Conservation (phyloP, 441 rosid genomes). For the Raphanus hybrid region DNA sequence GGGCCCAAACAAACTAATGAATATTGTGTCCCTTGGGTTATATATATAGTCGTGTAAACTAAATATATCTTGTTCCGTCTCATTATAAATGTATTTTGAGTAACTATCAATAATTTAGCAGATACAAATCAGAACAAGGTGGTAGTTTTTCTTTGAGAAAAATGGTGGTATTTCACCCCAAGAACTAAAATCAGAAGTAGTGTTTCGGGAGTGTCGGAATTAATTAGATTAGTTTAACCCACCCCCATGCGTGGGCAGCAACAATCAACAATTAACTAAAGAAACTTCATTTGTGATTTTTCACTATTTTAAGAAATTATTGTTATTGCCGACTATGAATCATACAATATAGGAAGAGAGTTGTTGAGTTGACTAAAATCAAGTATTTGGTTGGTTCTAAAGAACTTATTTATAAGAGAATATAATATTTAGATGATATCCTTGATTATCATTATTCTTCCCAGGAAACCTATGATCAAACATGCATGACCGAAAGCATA, state of each 20-base stretch:
- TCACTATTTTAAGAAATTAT: neutral
- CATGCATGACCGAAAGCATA: constrained; percentile 1
- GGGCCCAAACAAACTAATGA: constrained; percentile 18
- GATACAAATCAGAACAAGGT: neutral
- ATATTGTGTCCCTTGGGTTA: constrained; percentile 26
- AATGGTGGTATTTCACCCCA: neutral
- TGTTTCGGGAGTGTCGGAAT: constrained; percentile 7
- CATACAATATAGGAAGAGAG: constrained; percentile 15
- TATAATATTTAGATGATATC: neutral
- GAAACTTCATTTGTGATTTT: neutral
- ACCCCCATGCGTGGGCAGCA: constrained; percentile 38
- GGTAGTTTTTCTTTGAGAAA: no score
- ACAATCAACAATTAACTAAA: constrained; percentile 12
- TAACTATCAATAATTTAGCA: neutral
- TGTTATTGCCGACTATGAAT: constrained; percentile 10
- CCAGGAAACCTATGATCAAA: neutral
- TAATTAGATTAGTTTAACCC: constrained; percentile 6
- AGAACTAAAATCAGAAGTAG: neutral
- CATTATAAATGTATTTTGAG: neutral
- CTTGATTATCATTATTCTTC: constrained; percentile 1
- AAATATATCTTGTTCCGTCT: neutral
- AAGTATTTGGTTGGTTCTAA: constrained; percentile 3
- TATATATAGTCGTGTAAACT: constrained; percentile 19
- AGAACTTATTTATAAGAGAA: neutral
- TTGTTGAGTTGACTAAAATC: constrained; percentile 32